Evolutionary conservation across 192 early-diverging fungal genomes (phyloP), one percentile per base, ranked within the genome.

Genomic region (Entomortierella chlamydospora): DNA sequence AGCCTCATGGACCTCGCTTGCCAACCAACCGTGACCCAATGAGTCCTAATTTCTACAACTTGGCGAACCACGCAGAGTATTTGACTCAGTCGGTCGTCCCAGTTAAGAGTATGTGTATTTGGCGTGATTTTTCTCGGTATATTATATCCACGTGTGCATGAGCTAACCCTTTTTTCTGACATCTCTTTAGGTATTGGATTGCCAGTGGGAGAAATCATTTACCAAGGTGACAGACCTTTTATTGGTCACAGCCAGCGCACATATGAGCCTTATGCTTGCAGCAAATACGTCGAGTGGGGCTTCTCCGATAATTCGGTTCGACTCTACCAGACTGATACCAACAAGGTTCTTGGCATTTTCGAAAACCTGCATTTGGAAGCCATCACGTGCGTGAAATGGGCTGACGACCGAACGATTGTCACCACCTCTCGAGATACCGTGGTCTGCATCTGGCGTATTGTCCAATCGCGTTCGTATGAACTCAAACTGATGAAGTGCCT

Each of bases 1-100:
- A 87, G 72, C 94, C 95, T 1, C 97, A 98, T 84, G 93, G 93
- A 33, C 58, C 81, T 25, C 84, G 92, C 61, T 62, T 69, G 7
- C 55, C 73, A 10, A 60, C 72, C 7, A 73, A 73, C 41, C 45
- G 50, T 15, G 88, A 88, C 47, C 82, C 82, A 2, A 29, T 79
- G 33, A 54, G 64, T 17, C 61, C 72, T 7, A 85, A 85, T 11
- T 82, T 66, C 29, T 90, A 84, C 52, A 68, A 77, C 33, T 71
- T 91, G 28, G 72, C 82, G 7, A 64, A 77, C 23, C 83, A 88
- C 47, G 61, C 84, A 15, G 79, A 90, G 26, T 86, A 83, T 41
- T 49, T 91, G 29, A 81, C 87, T 15, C 88, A 85, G 55, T 87
- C 89, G 42, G 70, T 85, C 20, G 43, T 47, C n/a, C 89, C 87